Evolutionary conservation across 106 monocot species (phyloP).

Genomic region (Hemerocallis citrina): DNA sequence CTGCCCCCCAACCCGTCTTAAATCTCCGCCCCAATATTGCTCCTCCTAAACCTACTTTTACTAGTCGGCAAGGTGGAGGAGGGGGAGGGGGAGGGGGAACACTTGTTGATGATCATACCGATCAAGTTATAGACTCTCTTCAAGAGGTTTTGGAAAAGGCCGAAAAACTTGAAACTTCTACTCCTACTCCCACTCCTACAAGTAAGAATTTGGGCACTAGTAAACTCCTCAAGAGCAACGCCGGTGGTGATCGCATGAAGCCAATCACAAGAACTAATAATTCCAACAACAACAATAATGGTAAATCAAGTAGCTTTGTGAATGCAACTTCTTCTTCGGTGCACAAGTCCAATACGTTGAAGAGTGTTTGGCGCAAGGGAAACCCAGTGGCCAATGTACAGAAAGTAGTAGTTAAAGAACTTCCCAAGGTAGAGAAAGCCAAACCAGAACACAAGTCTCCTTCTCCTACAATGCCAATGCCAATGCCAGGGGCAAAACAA

Average conservation of each 20-base stretch:
- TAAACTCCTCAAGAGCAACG: constrained; percentile 12
- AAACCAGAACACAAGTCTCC: constrained; percentile 14
- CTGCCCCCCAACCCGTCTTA: constrained; percentile 60
- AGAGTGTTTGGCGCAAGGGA: constrained; percentile 97
- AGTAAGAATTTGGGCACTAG: constrained; percentile 20
- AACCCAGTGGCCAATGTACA: constrained; percentile 65
- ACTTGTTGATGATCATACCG: constrained; percentile 52
- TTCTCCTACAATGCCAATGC: too few species aligned
- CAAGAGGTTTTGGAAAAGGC: constrained; percentile 87
- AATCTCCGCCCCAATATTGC: constrained; percentile 27
- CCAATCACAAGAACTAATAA: constrained; percentile 5
- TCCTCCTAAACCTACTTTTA: constrained; percentile 3
- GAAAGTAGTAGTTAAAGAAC: constrained; percentile 52
- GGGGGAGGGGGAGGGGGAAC: too few species aligned
- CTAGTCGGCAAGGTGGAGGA: constrained; percentile 4
- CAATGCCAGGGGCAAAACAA: constrained; percentile 4
- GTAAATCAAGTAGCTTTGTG: not conserved
- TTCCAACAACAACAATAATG: not conserved
- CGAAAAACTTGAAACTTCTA: constrained; percentile 64
- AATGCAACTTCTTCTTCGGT: constrained; percentile 12
- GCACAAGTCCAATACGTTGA: constrained; percentile 64
- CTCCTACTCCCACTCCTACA: too few species aligned
- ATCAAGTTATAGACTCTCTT: constrained; percentile 70
- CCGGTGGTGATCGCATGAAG: constrained; percentile 10
- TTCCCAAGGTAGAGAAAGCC: constrained; percentile 29